phyloP scores from a whole-genome alignment of 441 rosid species.

The Populus trichocarpa region DNA sequence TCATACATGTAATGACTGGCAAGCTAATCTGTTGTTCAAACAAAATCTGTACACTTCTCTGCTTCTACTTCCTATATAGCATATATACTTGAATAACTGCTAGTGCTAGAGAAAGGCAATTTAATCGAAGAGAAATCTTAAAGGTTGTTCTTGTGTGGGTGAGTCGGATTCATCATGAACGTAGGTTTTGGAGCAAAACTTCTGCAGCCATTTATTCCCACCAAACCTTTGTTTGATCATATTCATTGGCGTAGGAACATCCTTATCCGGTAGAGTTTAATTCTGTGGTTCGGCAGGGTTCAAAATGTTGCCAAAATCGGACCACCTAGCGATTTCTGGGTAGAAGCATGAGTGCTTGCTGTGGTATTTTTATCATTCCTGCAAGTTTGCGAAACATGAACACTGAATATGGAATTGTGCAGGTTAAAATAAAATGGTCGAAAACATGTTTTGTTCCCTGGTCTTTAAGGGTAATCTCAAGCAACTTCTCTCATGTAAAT shows the following conservation, averaged over 20 bases:
- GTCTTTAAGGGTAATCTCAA: too few species aligned
- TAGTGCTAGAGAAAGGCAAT: background rate
- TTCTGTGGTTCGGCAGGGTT: background rate
- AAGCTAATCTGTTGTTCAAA: background rate
- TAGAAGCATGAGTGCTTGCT: background rate
- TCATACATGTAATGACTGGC: background rate
- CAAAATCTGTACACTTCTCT: background rate
- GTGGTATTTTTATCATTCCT: background rate
- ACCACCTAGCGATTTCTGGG: background rate
- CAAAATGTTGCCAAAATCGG: background rate
- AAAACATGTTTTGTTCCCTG: background rate
- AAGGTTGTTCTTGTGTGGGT: background rate
- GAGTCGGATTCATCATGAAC: background rate
- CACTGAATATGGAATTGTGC: too few species aligned
- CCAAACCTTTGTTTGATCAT: background rate
- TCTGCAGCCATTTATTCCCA: background rate
- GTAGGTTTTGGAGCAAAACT: background rate
- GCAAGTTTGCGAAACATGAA: background rate
- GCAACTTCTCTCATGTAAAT: background rate
- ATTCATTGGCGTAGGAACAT: background rate
- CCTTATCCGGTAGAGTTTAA: background rate
- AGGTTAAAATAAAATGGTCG: background rate
- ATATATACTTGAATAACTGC: background rate
- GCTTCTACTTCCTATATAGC: background rate
- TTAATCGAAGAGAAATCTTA: background rate